Conservation (phyloP, 495 filamentous ascomycete genomes). For the Aspergillus asperescens region DNA sequence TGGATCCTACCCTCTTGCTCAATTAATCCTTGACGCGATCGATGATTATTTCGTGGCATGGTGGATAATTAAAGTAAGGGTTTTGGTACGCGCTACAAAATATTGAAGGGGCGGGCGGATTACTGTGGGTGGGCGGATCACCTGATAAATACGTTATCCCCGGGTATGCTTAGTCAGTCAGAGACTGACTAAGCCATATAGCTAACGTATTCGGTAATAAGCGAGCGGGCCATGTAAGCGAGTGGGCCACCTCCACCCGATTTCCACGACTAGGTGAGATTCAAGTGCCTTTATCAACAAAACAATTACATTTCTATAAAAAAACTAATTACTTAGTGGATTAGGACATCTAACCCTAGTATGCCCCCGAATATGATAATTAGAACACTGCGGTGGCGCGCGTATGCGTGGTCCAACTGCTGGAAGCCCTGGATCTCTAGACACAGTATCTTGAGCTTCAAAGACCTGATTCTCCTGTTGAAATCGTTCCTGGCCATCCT, state of each 20-base stretch:
- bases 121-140: too few species aligned
- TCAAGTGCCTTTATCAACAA: neutral
- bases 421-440: slow-evolving; percentile 1
- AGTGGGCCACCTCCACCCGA: neutral
- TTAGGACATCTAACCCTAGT: neutral
- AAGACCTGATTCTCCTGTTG: slow-evolving; percentile 5
- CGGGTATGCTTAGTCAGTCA: too few species aligned
- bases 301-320: neutral
- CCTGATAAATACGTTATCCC: too few species aligned
- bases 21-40: too few species aligned
- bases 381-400: slow-evolving; percentile 6
- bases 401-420: slow-evolving; percentile 1
- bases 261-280: neutral
- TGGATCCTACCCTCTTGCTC: too few species aligned
- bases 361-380: slow-evolving; percentile 5
- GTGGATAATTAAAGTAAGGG: too few species aligned
- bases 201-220: neutral
- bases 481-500: slow-evolving; percentile 3
- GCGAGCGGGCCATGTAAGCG: neutral
- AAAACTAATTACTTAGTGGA: neutral
- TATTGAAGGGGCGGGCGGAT: too few species aligned
- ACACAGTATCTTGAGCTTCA: slow-evolving; percentile 7
- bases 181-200: too few species aligned
- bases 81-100: too few species aligned
- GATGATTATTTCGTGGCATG: too few species aligned